phyloP scores from a whole-genome alignment of 2,329 filamentous ascomycete species.

The Shiraia sp. region DNA sequence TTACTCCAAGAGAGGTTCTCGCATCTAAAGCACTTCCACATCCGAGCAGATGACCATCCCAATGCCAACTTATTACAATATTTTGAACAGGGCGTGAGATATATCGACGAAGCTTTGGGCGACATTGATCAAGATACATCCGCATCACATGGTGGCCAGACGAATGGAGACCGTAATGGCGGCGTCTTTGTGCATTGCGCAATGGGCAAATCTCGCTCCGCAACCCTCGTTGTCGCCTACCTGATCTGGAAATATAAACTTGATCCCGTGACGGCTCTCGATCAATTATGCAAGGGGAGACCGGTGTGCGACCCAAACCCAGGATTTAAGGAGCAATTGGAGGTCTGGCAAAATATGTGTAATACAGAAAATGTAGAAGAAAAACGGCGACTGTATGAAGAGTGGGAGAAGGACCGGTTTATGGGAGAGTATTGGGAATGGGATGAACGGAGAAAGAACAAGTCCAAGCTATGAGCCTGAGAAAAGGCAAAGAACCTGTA shows the following conservation, averaged over 20 bases:
- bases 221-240: constrained; percentile 39
- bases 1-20: constrained; percentile 27
- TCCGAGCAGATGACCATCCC: constrained; percentile 38
- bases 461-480: constrained; percentile 10
- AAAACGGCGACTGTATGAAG: constrained; percentile 33
- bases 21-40: constrained; percentile 36
- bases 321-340: constrained; percentile 41
- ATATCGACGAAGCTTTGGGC: constrained; percentile 28
- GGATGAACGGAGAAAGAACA: constrained; percentile 24
- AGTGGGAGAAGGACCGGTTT: constrained; percentile 40
- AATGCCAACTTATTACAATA: constrained; percentile 35
- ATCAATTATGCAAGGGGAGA: constrained; percentile 37
- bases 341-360: constrained; percentile 35
- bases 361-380: constrained; percentile 16
- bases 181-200: constrained; percentile 42
- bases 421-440: constrained; percentile 44
- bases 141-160: no score
- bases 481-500: no score
- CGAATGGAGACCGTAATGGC: no score
- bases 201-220: constrained; percentile 40
- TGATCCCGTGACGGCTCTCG: constrained; percentile 20
- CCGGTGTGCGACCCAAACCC: constrained; percentile 41
- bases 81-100: constrained; percentile 24
- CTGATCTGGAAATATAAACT: constrained; percentile 34
- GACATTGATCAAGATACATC: not conserved